Evolutionary conservation across 2,329 filamentous ascomycete genomes (phyloP).

Genomic region (Zasmidium angulare): DNA sequence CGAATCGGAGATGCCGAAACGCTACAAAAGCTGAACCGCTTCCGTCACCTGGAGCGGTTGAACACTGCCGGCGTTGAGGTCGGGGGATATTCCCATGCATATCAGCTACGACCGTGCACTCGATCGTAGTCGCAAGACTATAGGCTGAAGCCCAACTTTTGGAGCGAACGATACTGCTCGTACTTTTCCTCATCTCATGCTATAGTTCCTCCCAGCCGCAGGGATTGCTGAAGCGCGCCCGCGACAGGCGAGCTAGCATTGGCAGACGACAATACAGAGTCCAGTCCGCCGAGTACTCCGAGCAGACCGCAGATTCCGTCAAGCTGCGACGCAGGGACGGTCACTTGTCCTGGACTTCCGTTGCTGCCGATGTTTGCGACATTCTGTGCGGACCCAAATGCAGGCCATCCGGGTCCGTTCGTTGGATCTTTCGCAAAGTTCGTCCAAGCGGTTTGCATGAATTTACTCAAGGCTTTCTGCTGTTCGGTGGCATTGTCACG

Average conservation of each 20-base stretch:
- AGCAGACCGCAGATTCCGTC: neutral
- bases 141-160: neutral
- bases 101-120: neutral
- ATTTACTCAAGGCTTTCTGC: constrained; percentile 18
- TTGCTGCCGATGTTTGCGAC: neutral
- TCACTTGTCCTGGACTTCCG: neutral
- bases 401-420: constrained; percentile 15
- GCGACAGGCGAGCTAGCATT: neutral
- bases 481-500: neutral
- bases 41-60: constrained; percentile 35
- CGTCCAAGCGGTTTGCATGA: constrained; percentile 31
- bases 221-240: neutral
- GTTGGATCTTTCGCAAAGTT: constrained; percentile 34
- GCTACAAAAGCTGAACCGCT: constrained; percentile 33
- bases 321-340: neutral
- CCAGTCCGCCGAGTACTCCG: neutral
- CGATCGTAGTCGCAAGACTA: neutral
- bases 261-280: neutral
- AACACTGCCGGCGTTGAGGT: constrained; percentile 41
- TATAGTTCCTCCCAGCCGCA: neutral
- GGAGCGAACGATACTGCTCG: neutral
- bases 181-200: no score
- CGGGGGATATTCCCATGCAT: neutral
- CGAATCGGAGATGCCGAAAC: constrained; percentile 37
- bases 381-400: neutral